These are phyloP conservation scores for Hirschioporus abietinus DNA, from an alignment of 768 basidiomycete species.

Conservation along the genomic window DNA sequence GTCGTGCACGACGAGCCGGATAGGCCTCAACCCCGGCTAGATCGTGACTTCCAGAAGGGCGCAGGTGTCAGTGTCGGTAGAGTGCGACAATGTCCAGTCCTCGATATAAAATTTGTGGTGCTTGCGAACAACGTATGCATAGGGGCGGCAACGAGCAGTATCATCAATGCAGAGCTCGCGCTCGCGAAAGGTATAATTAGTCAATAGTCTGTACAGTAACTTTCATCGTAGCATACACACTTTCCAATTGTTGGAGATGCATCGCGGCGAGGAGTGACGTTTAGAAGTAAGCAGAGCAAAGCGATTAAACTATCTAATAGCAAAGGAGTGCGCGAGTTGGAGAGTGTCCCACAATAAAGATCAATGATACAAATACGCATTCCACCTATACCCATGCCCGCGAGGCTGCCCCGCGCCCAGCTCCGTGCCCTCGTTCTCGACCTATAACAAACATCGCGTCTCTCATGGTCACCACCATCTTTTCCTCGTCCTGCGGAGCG, in stretches of 20 bases:
- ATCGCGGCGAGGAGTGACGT: not conserved
- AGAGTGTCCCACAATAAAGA: not conserved
- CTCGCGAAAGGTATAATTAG: slow-evolving; percentile 59
- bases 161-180: slow-evolving; percentile 98
- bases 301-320: not conserved
- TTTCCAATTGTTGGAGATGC: not conserved
- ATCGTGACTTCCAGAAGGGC: slow-evolving; percentile 85
- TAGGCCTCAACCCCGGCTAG: slow-evolving; percentile 89
- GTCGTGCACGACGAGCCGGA: slow-evolving; percentile 92
- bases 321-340: not conserved
- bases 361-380: not conserved
- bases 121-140: slow-evolving; percentile 91
- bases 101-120: slow-evolving; percentile 95
- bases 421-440: slow-evolving; percentile 78
- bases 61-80: slow-evolving; percentile 89
- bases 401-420: slow-evolving; percentile 64
- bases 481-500: slow-evolving; percentile 41
- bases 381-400: slow-evolving; percentile 44
- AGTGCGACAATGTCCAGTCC: slow-evolving; percentile 82
- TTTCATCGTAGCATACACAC: not conserved
- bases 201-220: slow-evolving; percentile 2
- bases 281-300: not conserved
- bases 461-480: slow-evolving; percentile 58
- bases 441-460: slow-evolving; percentile 87
- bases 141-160: slow-evolving; percentile 93